A percentile compares a stretch with the other conserved stretches of the same genome.
Conservation (phyloP, 495 filamentous ascomycete species). For the Podospora comata region DNA sequence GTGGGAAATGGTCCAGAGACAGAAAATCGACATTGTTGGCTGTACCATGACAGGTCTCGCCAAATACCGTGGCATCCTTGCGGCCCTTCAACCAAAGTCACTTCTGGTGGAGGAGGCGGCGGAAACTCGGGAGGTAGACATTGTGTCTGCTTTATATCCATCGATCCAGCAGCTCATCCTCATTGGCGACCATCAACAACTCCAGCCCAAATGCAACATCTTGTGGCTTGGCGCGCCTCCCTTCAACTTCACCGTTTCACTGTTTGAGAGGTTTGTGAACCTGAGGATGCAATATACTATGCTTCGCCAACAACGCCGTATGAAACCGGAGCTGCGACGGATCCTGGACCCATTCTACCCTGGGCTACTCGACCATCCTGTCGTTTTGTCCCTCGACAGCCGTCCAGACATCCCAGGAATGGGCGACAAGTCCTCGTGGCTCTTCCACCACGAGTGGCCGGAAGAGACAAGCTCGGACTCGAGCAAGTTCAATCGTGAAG, state of each 20-base stretch:
- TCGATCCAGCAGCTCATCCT: constrained; percentile 53
- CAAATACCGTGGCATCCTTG: constrained; percentile 76
- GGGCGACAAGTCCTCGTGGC: constrained; percentile 64
- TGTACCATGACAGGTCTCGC: constrained; percentile 70
- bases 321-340: constrained; percentile 64
- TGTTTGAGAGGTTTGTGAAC: constrained; percentile 63
- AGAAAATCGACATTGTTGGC: constrained; percentile 44
- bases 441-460: constrained; percentile 67
- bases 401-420: constrained; percentile 73
- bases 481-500: constrained; percentile 69
- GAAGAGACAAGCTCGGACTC: constrained; percentile 63
- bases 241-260: constrained; percentile 46
- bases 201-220: constrained; percentile 48
- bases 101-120: constrained; percentile 59
- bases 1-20: constrained; percentile 26
- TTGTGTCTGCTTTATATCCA: constrained; percentile 52
- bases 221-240: constrained; percentile 74
- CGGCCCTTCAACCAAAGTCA: constrained; percentile 61
- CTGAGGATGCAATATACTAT: constrained; percentile 62
- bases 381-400: constrained; percentile 48
- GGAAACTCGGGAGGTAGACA: constrained; percentile 55
- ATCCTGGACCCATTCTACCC: constrained; percentile 65
- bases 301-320: constrained; percentile 67
- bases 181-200: constrained; percentile 56
- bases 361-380: constrained; percentile 63